Conservation (phyloP, 2,329 filamentous ascomycete species). For the Cadophora malorum region DNA sequence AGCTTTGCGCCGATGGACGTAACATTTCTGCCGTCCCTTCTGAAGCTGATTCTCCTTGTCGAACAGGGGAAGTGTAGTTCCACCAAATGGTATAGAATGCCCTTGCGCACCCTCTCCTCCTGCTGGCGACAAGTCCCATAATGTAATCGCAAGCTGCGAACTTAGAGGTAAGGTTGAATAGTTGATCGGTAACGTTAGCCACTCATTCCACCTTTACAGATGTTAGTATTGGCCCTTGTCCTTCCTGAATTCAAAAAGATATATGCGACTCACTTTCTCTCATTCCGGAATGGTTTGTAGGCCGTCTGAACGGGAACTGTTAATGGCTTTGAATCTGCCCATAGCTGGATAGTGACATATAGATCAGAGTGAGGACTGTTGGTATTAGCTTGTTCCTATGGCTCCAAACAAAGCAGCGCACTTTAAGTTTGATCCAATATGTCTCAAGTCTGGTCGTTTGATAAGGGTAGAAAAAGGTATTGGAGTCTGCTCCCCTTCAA, state of each 20-base stretch:
- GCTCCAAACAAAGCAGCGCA: constrained; percentile 44
- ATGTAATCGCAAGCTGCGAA: constrained; percentile 85
- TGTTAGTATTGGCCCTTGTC: constrained; percentile 27
- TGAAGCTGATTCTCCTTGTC: constrained; percentile 89
- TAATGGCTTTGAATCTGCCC: constrained; percentile 93
- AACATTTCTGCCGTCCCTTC: constrained; percentile 91
- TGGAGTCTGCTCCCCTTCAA: constrained; percentile 80
- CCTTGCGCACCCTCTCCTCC: constrained; percentile 72
- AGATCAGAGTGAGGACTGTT: constrained; percentile 81
- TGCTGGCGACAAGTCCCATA: constrained; percentile 91
- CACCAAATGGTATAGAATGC: constrained; percentile 90
- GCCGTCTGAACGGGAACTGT: constrained; percentile 91
- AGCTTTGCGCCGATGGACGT: constrained; percentile 78
- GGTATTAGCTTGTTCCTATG: constrained; percentile 37
- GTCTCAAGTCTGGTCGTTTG: constrained; percentile 78
- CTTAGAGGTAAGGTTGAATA: constrained; percentile 84
- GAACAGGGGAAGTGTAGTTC: constrained; percentile 91
- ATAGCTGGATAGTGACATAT: constrained; percentile 91
- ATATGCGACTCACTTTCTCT: constrained; percentile 57
- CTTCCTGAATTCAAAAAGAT: neutral
- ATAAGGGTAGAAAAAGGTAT: constrained; percentile 80
- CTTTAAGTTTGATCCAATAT: constrained; percentile 86
- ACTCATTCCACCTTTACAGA: constrained; percentile 89
- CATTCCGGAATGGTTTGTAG: constrained; percentile 86
- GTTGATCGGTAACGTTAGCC: constrained; percentile 85